A percentile compares a stretch with the other conserved stretches of the same genome.
These are phyloP conservation scores for Lepidium sativum DNA, from an alignment of 345 rosid species.

Conservation along the genomic window DNA sequence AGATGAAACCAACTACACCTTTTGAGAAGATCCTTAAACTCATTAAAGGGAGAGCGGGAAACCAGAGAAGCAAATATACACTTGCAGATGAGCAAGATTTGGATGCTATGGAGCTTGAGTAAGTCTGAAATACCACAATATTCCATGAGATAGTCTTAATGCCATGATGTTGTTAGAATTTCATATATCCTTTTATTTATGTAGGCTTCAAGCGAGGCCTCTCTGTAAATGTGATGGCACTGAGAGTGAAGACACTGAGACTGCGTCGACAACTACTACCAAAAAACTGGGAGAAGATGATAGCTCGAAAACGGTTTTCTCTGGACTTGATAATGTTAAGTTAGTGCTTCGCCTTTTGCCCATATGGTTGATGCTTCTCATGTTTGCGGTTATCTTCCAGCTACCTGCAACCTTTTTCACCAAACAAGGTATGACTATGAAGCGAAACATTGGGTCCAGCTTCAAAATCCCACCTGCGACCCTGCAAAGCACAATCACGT, in stretches of 20 bases:
- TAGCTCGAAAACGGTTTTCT: constrained; percentile 15
- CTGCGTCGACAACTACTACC: constrained; percentile 9
- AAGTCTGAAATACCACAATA: constrained; percentile 25
- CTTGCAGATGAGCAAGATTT: constrained; percentile 36
- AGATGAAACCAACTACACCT: constrained; percentile 16
- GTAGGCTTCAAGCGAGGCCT: constrained; percentile 77
- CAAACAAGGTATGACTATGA: constrained; percentile 86
- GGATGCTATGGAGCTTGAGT: constrained; percentile 62
- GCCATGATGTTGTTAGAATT: too few species aligned
- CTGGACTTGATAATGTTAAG: constrained; percentile 36
- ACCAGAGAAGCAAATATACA: constrained; percentile 25
- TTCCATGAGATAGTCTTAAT: neutral
- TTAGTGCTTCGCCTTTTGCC: constrained; percentile 64
- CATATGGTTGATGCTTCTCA: constrained; percentile 83
- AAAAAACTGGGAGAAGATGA: constrained; percentile 7
- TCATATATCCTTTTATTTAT: neutral
- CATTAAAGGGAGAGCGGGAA: constrained; percentile 32
- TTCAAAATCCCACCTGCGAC: constrained; percentile 93
- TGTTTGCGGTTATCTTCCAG: constrained; percentile 87
- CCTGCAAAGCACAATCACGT: constrained; percentile 69
- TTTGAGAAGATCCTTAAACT: constrained; percentile 24
- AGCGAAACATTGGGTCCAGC: constrained; percentile 48
- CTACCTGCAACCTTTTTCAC: constrained; percentile 86
- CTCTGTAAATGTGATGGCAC: constrained; percentile 38
- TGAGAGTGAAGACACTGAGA: constrained; percentile 4